phyloP scores from a whole-genome alignment of 2,329 filamentous ascomycete species.

The Calonectria honghensis region DNA sequence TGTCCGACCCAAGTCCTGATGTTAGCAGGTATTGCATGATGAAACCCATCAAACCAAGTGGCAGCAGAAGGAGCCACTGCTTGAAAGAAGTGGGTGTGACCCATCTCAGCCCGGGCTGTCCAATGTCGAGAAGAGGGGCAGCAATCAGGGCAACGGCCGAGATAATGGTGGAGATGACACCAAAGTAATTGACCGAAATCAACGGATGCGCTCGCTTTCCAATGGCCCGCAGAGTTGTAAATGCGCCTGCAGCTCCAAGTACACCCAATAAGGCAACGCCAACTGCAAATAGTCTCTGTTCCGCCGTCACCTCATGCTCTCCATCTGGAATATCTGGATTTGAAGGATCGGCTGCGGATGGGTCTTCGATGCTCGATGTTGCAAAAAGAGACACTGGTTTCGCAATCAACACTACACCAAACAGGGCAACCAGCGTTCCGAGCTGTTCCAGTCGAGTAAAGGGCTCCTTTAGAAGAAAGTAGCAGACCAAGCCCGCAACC shows the following conservation, averaged over 20 bases:
- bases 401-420: conserved; percentile 89
- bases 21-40: conserved; percentile 91
- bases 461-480: conserved; percentile 82
- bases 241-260: conserved; percentile 83
- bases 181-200: conserved; percentile 92
- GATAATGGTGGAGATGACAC: conserved; percentile 81
- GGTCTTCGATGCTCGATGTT: conserved; percentile 43
- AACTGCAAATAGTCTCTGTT: conserved; percentile 82
- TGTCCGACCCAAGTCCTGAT: conserved; percentile 82
- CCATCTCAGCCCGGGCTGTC: conserved; percentile 68
- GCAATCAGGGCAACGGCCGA: conserved; percentile 76
- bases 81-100: conserved; percentile 62
- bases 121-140: conserved; percentile 65
- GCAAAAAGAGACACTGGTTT: conserved; percentile 77
- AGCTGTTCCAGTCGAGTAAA: conserved; percentile 87
- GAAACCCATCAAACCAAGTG: conserved; percentile 85
- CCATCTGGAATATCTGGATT: conserved; percentile 54
- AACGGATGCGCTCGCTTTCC: conserved; percentile 87
- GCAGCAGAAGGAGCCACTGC: conserved; percentile 81
- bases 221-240: conserved; percentile 85
- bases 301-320: conserved; percentile 69
- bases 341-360: conserved; percentile 45
- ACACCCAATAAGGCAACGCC: conserved; percentile 85
- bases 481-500: conserved; percentile 87
- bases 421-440: conserved; percentile 83